Evolutionary conservation across 2,329 filamentous ascomycete genomes (phyloP).

Genomic region (Aspergillus sp.): DNA sequence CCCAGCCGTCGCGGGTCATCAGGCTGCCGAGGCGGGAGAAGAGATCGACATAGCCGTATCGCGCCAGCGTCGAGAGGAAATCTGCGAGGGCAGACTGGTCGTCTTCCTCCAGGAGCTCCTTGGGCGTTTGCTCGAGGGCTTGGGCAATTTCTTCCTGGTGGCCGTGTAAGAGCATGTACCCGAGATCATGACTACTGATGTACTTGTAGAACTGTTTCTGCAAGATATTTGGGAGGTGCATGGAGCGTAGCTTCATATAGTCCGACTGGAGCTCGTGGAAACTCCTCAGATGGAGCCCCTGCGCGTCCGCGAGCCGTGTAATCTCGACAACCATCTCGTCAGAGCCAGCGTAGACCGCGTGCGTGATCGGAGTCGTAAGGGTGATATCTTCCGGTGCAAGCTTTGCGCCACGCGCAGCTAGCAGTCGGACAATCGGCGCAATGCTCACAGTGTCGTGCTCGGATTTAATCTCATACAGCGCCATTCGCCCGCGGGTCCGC

Average conservation of each 20-base stretch:
- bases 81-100: slow-evolving; percentile 6
- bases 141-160: slow-evolving; percentile 16
- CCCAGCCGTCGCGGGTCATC: slow-evolving; percentile 18
- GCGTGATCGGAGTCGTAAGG: not conserved
- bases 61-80: slow-evolving; percentile 19
- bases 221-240: not conserved
- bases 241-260: not conserved
- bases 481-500: not conserved
- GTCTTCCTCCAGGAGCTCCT: not conserved
- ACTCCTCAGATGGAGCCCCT: not conserved
- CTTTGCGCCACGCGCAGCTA: slow-evolving; percentile 17
- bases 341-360: slow-evolving; percentile 8
- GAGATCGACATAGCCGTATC: slow-evolving; percentile 25
- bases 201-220: not conserved
- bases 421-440: slow-evolving; percentile 16
- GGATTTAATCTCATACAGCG: slow-evolving; percentile 22
- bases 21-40: slow-evolving; percentile 20
- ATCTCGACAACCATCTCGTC: slow-evolving; percentile 23
- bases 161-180: slow-evolving; percentile 13
- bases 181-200: slow-evolving; percentile 1
- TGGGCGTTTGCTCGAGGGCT: slow-evolving; percentile 13
- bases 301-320: not conserved
- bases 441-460: slow-evolving; percentile 19
- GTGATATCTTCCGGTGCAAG: not conserved
- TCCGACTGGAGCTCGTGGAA: not conserved